Base-by-base conservation (phyloP, 78 protist genomes). In the Polysphondylium violaceum region DNA sequence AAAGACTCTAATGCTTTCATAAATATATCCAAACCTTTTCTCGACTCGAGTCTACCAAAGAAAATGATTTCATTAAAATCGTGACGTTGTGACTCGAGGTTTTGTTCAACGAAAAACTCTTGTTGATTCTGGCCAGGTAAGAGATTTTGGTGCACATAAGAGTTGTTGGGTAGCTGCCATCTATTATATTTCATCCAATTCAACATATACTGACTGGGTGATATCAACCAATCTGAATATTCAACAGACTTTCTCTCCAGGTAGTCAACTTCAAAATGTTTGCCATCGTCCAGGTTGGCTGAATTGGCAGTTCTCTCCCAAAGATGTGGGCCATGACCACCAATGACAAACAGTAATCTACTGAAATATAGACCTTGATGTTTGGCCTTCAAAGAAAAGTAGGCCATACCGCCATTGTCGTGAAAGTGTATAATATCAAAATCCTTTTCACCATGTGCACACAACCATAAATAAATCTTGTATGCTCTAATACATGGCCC, bases 301-400 rank as follows among this genome's bases (percentile, higher is more conserved):
- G 73, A 58, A 55, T 83, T 83, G 2, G 91, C 91, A 21, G 72
- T 83, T 21, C 91, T 17, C 19, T 83, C 91, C 91, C 91, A 83
- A 2, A 83, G 72, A 58, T 83, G 91, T 7, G 91, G 91, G 5
- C 91, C 91, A 59, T 83, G 91, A 11, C 79, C 91, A 21, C 91
- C 91, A 58, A 83, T 71, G 0, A 83, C 91, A 19, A 83, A 16
- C 17, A 53, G 6, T 8, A 71, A 21, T 29, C 27, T 55, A 29
- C 44, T 47, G 31, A 83, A 58, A 11, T 58, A 14, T 3, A 67
- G 1, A 7, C 79, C 79, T 58, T 83, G 91, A 6, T 60, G 76
- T 67, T 63, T 60, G 2, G 91, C 43, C 21, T 69, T 17, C 2
- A 55, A 21, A 2, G 44, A n/a, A 41, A 83, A 83, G 33, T 83